Percentiles rank a stretch among this genome's conserved stretches.
Evolutionary conservation across 768 basidiomycete genomes (phyloP).

Genomic region (Ephemerocybe angulata): DNA sequence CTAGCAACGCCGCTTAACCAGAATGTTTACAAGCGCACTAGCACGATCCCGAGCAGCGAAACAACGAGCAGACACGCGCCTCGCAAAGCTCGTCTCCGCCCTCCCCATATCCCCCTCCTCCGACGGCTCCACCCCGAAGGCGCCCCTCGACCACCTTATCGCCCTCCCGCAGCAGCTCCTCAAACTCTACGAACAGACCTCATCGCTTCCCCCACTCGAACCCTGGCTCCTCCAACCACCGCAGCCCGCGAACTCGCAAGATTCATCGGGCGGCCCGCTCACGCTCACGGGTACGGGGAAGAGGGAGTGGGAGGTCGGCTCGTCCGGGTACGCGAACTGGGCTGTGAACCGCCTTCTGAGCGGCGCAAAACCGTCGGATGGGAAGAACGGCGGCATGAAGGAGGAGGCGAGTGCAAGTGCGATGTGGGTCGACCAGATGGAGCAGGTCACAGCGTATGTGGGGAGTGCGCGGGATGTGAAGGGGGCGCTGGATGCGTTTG

Average conservation of each 20-base stretch:
- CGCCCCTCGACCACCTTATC: neutral
- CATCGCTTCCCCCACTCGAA: constrained; percentile 5
- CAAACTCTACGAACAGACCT: neutral
- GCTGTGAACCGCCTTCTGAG: constrained; percentile 3
- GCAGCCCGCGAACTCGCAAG: constrained; percentile 2
- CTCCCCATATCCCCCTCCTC: neutral
- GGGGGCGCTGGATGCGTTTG: constrained; percentile 1
- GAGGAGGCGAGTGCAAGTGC: neutral
- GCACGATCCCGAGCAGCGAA: constrained; percentile 4
- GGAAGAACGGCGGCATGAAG: too few species aligned
- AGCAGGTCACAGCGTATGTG: constrained; percentile 7
- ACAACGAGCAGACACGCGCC: constrained; percentile 3
- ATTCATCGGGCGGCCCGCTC: neutral
- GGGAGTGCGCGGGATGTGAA: constrained; percentile 5
- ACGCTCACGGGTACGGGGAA: constrained; percentile 6
- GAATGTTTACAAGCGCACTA: constrained; percentile 2
- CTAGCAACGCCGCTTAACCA: constrained; percentile 8
- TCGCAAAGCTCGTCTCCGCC: neutral
- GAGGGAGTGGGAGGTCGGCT: constrained; percentile 7
- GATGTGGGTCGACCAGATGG: constrained; percentile 6
- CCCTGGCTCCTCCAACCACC: neutral
- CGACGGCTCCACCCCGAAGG: neutral
- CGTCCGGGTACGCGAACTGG: constrained; percentile 7
- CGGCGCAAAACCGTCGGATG: too few species aligned
- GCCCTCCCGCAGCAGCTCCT: constrained; percentile 1